Base-by-base conservation (phyloP, 192 early-diverging fungal genomes). In the Dispira parvispora region DNA sequence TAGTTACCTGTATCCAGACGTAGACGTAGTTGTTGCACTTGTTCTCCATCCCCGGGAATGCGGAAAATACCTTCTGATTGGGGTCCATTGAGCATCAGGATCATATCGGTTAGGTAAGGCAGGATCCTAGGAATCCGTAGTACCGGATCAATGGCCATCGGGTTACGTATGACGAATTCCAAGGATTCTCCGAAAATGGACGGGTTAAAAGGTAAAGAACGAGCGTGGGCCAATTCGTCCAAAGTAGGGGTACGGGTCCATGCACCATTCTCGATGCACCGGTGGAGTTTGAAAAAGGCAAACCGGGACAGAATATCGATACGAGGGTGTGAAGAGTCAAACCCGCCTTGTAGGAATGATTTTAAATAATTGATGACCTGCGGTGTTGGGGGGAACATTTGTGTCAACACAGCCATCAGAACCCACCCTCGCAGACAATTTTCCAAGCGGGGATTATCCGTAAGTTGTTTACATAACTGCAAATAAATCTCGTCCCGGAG, bases 401-500 rank as follows among this genome's bases (percentile, higher is more conserved):
- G 81, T 18, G 87, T 78, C 27, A 96, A 67, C 46, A 91, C 87
- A 55, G 81, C 82, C 58, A 94, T 70, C 52, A 98, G 71, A 63
- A 84, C 72, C 94, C 94, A 98, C 21, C 92, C 94, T 62, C 86
- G 80, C 71, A 78, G 77, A 21, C 82, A 76, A 43, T 85, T 82
- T 47, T 84, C 82, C 32, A 74, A 77, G 52, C 11, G 62, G 23
- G 91, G 91, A 61, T 93, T 91, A 20, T 83, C 71, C 9, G 80
- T 84, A 43, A 91, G 65, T 64, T 93, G 91, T 70, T 94, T 94
- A 76, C 88, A 90, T 25, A 95, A 68, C 78, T 96, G 93, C 46
- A 92, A 90, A 65, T 89, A 92, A 52, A 94, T 88, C 69, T 98
- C 95, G 68, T 98, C 95, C 42, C 92, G 79, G 68, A 98, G 70